Base-by-base conservation (phyloP, 306 rosid species). In the Lagenaria siceraria region DNA sequence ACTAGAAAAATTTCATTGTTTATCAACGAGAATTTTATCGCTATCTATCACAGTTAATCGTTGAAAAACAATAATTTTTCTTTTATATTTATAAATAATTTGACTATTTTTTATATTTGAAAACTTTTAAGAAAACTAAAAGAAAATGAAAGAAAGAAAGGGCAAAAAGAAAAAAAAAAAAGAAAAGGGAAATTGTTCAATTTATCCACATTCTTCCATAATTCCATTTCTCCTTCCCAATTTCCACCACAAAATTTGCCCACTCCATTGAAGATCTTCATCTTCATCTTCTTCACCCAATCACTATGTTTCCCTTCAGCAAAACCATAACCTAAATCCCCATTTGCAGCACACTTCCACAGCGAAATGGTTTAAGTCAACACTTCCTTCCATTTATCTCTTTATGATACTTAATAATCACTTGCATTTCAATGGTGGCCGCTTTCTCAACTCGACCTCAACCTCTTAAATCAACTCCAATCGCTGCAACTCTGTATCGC, bases 391-490 rank as follows among this genome's bases (percentile, higher is more conserved):
- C 71, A 13, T 7, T 14, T 35, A 27, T 33, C 13, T 36, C 72
- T 40, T n/a, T 40, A 42, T 12, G 75, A 12, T 7, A 10, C 75
- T 64, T 70, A 42, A n/a, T 29, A 2, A 6, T 53, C 54, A 38
- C 77, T 80, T 74, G 10, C 36, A 42, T 79, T 38, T 85, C 90
- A 85, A 92, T 89, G 96, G 86, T 87, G 90, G 87, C 87, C 82
- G 42, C 86, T 52, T 76, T 85, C 60, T 84, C 89, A 49, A 51
- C 82, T 74, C 88, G 81, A 80, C 38, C 80, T 66, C 91, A 80
- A 60, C 29, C 74, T 69, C 74, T 87, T 80, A 81, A 78, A 19
- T 35, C 84, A 51, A 63, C 84, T 78, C 56, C 48, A 68, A 74
- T 71, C 9, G 0, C 84, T 78, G 40, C 87, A 52, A 38, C 71